Evolutionary conservation across 2,329 filamentous ascomycete species (phyloP).

Genomic region (Pseudocercospora pini-densiflorae): DNA sequence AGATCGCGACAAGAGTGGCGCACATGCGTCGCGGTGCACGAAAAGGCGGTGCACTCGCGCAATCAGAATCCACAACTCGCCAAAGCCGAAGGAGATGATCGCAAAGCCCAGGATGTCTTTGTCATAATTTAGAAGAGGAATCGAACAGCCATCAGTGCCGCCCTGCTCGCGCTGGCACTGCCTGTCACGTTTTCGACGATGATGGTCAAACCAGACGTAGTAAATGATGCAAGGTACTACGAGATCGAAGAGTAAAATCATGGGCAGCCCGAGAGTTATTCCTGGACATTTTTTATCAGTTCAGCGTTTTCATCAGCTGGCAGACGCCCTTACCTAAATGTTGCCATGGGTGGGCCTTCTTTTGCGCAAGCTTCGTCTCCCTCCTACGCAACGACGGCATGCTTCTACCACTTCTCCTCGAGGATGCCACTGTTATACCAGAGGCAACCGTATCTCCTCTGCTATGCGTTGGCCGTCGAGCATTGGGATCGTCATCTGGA

Average conservation of each 20-base stretch:
- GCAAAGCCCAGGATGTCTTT: constrained; percentile 37
- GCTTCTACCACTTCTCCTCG: constrained; percentile 24
- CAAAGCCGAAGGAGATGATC: constrained; percentile 37
- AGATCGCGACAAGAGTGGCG: constrained; percentile 36
- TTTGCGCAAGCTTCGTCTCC: constrained; percentile 35
- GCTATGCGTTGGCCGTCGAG: constrained; percentile 20
- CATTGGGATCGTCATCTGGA: constrained; percentile 15
- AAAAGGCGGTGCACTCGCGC: constrained; percentile 36
- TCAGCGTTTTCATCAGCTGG: neutral
- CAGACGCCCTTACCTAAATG: constrained; percentile 26
- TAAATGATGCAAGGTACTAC: constrained; percentile 40
- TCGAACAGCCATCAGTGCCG: constrained; percentile 26
- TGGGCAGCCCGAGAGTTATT: constrained; percentile 38
- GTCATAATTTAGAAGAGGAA: constrained; percentile 33
- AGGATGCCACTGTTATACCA: constrained; percentile 21
- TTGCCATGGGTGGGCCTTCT: constrained; percentile 35
- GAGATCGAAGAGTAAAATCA: constrained; percentile 39
- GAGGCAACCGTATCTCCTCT: constrained; percentile 24
- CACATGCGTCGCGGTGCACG: constrained; percentile 35
- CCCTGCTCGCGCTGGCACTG: constrained; percentile 27
- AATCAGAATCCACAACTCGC: constrained; percentile 40
- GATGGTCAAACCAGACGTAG: constrained; percentile 37
- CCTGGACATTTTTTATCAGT: constrained; percentile 16
- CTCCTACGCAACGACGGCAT: constrained; percentile 30
- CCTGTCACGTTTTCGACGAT: constrained; percentile 21